Evolutionary conservation across 1,139 yeast species (phyloP).

Genomic region (Williopsis jadinii): DNA sequence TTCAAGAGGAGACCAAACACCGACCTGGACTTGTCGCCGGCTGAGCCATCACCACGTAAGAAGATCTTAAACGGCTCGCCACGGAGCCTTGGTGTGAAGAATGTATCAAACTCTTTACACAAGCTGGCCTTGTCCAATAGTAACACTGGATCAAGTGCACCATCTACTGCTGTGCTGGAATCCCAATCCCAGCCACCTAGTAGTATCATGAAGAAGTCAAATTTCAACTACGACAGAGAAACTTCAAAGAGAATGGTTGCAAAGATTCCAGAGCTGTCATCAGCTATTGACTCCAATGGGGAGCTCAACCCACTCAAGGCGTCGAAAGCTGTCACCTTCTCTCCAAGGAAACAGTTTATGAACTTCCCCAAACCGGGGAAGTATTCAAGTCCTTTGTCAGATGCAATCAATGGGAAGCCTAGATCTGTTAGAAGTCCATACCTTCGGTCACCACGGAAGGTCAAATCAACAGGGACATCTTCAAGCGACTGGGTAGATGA

Average conservation of each 20-base stretch:
- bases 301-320: slow-evolving; percentile 35
- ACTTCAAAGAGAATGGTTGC: slow-evolving; percentile 23
- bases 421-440: slow-evolving; percentile 17
- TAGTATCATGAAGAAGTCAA: slow-evolving; percentile 17
- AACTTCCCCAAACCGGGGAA: slow-evolving; percentile 4
- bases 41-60: slow-evolving; percentile 9
- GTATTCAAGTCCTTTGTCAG: slow-evolving; percentile 18
- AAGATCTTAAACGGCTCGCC: slow-evolving; percentile 4
- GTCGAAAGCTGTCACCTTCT: slow-evolving; percentile 35
- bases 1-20: slow-evolving; percentile 3
- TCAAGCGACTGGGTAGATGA: slow-evolving; percentile 16
- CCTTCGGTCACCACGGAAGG: slow-evolving; percentile 9
- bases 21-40: slow-evolving; percentile 8
- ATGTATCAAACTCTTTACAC: slow-evolving; percentile 1
- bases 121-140: slow-evolving; percentile 5
- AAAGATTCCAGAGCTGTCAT: slow-evolving; percentile 30
- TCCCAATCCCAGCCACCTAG: slow-evolving; percentile 8
- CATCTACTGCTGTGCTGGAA: neutral
- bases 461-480: neutral
- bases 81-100: slow-evolving; percentile 1
- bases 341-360: slow-evolving; percentile 30
- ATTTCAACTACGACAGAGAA: slow-evolving; percentile 14
- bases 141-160: neutral
- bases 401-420: slow-evolving; percentile 15
- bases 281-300: slow-evolving; percentile 27